Base-by-base conservation (phyloP, 108 stramenopile species). In the Seminavis robusta region DNA sequence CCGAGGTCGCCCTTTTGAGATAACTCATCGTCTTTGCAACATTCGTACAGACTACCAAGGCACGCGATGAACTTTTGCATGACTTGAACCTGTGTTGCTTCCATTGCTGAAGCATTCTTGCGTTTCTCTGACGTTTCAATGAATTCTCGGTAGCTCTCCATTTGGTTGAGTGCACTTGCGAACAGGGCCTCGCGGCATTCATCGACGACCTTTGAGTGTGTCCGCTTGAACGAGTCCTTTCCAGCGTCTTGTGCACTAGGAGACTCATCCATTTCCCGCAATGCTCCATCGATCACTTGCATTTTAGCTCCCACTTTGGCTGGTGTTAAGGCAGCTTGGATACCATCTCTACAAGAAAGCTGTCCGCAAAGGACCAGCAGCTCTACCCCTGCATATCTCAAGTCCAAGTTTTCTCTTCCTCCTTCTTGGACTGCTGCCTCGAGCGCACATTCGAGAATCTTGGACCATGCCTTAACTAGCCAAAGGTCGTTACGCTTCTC, bases 221-320 rank as follows among this genome's bases (percentile, higher is more conserved):
- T 30, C 17, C 46, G 38, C n/a, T 33, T 16, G 3, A 20, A 17
- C 5, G 15, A 16, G 42, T 28, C 19, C 10, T 17, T 49, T 42
- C 33, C 9, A 23, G 23, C 21, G 30, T 37, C 68, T 52, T 34
- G 51, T 13, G 27, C 69, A 40, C 28, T 65, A 59, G 1, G 77
- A 45, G 32, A 69, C 65, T 20, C 79, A 32, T 32, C 76, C 77
- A 63, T 72, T 61, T 59, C 83, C 27, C 87, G 63, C 0, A 93
- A 71, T 1, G 91, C 91, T 28, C 91, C 91, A 51, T 88, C 84
- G 43, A 93, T 77, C 16, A 93, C 91, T 56, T 93, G 81, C 91
- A 93, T 93, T 47, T 93, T 89, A 13, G 91, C 89, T 4, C 82
- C 79, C 15, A 93, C 87, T 17, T 81, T 65, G 25, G 83, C 91